phyloP scores from a whole-genome alignment of 768 basidiomycete genomes.

The Brasilioporus rufonigricans region DNA sequence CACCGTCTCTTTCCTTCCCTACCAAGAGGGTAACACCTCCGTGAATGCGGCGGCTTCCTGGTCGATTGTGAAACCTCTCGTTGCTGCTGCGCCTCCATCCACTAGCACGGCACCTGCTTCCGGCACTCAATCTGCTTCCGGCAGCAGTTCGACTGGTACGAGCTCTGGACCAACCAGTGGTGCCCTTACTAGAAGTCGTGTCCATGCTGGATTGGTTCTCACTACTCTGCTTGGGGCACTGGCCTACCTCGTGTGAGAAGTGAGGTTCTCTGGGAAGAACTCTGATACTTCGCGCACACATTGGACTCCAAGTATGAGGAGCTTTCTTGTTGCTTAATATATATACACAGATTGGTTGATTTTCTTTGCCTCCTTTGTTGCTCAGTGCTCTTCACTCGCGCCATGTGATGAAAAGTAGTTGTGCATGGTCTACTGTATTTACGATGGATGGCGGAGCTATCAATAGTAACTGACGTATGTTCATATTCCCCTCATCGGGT shows the following conservation, averaged over 20 bases:
- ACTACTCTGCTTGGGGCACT: constrained; percentile 15
- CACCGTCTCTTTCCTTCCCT: constrained; percentile 58
- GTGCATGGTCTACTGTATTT: background rate
- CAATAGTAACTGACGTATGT: background rate
- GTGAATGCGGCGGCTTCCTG: constrained; percentile 49
- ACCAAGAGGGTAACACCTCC: constrained; percentile 42
- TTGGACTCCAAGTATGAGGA: background rate
- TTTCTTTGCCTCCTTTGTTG: background rate
- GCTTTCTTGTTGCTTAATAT: constrained; percentile 4
- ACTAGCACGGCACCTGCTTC: constrained; percentile 20
- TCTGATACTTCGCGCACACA: constrained; percentile 7
- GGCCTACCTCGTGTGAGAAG: constrained; percentile 13
- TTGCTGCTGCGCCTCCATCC: constrained; percentile 40
- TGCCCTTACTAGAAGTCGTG: constrained; percentile 7
- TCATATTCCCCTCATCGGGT: too few relatives aligned
- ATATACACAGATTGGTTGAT: background rate
- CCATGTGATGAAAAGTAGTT: background rate
- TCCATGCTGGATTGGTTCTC: constrained; percentile 16
- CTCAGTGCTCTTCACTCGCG: background rate
- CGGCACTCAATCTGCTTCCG: constrained; percentile 14
- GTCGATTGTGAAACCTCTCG: constrained; percentile 45
- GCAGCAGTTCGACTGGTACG: constrained; percentile 14
- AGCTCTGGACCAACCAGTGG: constrained; percentile 12
- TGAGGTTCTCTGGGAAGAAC: background rate
- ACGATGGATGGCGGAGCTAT: background rate